Base-by-base conservation (phyloP, 768 basidiomycete species). In the Russula lepida region DNA sequence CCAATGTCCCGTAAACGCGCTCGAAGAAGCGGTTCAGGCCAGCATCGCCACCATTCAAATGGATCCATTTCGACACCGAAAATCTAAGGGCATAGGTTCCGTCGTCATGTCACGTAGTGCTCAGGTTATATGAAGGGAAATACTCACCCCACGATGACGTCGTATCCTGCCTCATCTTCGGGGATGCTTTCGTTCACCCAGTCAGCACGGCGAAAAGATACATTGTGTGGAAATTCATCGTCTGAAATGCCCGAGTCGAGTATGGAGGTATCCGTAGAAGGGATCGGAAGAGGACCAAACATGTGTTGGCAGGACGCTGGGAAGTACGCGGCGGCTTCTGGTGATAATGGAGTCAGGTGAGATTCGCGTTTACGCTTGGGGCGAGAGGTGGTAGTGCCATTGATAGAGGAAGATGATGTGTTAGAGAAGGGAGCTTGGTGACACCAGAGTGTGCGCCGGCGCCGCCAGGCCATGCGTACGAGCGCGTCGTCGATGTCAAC, bases 41-140 rank as follows among this genome's bases (percentile, higher is more conserved):
- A 1, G 80, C 80, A 67, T 97, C 92, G 9, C 88, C 87, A 13
- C 77, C 76, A 64, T 93, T 85, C 12, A 95, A 76, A 71, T 95
- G 93, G 30, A 95, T 91, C 93, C 93, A 95, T 73, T 94, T 95
- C 0, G 92, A 83, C 47, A 95, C 73, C 0, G 92, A 95, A 66
- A 95, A 84, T 1, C 91, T 93, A 32, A 48, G 37, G 23, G 15
- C 2, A 7, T n/a, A 33, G 11, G 8, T 32, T 8, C 30, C 30
- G 0, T 4, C 15, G 9, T 37, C 8, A 13, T 4, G 21, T 56
- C 35, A 6, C 13, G 13, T 35, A 9, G 6, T 11, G 33, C 7
- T 17, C 5, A 19, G 8, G 8, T 11, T n/a, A 27, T 11, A 15
- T 11, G 5, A 43, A 21, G 30, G 23, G 3, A 53, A 35, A 47